Conservation (phyloP, 805 yeast species). For the Ogataea henricii region DNA sequence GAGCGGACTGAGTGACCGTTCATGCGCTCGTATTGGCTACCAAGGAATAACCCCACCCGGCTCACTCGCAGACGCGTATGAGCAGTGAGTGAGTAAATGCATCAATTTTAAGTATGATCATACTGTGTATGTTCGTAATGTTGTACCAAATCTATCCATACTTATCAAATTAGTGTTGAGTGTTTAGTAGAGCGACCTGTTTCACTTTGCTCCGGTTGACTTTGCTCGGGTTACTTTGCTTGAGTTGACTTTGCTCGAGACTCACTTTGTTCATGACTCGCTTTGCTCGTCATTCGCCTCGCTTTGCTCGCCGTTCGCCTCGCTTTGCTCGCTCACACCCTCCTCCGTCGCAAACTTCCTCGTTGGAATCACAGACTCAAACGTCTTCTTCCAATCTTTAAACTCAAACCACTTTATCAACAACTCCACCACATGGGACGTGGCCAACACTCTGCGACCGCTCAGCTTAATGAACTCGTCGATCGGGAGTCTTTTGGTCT, state of each 20-base stretch:
- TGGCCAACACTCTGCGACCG: slow-evolving; percentile 88
- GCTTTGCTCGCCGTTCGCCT: slow-evolving; percentile 2
- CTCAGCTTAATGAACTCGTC: slow-evolving; percentile 79
- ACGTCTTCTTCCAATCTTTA: slow-evolving; percentile 82
- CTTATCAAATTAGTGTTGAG: too few relatives aligned
- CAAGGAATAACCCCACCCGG: neutral
- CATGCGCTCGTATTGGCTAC: neutral
- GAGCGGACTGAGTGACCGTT: too few relatives aligned
- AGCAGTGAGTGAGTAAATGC: too few relatives aligned
- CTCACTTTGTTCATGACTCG: slow-evolving; percentile 2
- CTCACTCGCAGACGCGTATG: too few relatives aligned
- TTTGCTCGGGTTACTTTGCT: too few relatives aligned
- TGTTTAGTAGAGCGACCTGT: too few relatives aligned
- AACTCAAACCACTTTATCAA: slow-evolving; percentile 77
- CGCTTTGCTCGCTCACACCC: slow-evolving; percentile 1
- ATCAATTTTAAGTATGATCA: too few relatives aligned
- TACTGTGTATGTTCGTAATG: too few relatives aligned
- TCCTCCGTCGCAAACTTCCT: slow-evolving; percentile 53
- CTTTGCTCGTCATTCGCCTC: slow-evolving; percentile 4
- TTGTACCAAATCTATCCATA: too few relatives aligned
- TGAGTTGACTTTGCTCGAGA: neutral
- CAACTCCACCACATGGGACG: slow-evolving; percentile 92
- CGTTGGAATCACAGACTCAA: slow-evolving; percentile 83
- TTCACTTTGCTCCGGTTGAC: too few relatives aligned
- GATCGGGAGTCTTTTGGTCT: slow-evolving; percentile 81